Base-by-base conservation (phyloP, 768 basidiomycete genomes). In the Boletus reticuloceps region DNA sequence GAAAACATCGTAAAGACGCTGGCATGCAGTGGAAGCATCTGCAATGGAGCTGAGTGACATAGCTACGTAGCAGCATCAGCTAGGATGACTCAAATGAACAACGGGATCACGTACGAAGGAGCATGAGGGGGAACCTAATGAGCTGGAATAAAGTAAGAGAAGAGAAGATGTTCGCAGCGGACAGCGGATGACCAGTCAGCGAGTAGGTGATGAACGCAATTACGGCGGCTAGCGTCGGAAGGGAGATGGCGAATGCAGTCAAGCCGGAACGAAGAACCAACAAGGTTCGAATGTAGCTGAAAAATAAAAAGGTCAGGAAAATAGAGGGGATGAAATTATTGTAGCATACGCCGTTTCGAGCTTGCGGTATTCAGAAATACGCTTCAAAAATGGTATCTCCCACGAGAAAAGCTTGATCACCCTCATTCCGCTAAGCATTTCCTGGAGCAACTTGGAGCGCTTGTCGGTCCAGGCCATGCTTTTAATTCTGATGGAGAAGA, bases 351-450 rank as follows among this genome's bases (percentile, higher is more conserved):
- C 69, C 72, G 93, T 83, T 70, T 96, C 94, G 47, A 80, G 79
- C 47, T 73, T 75, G 50, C 95, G 79, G 64, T 88, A 89, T 40
- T 80, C 81, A 31, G 80, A 78, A 27, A 97, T 80, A 43, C 87
- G 83, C 16, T 82, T 74, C 22, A 96, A 77, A 70, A 92, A 95
- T 0, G 94, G 91, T 2, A 71, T 63, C 64, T 94, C 91, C 91
- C 91, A 94, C 6, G 89, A 85, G 70, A 95, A 95, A 69, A 88
- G 86, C 70, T 97, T 97, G 79, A 97, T 89, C 57, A 96, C 82
- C 59, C 91, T 88, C 83, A 97, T 94, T 1, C 91, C 90, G 14
- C 86, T 85, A 1, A 97, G 73, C 2, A 98, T 78, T 67, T 98
- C 95, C 68, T 95, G 94, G 12, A 97, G 79, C 5, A 94, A 73